Evolutionary conservation across 2,329 filamentous ascomycete species (phyloP).

Genomic region (Didymella pinodella): DNA sequence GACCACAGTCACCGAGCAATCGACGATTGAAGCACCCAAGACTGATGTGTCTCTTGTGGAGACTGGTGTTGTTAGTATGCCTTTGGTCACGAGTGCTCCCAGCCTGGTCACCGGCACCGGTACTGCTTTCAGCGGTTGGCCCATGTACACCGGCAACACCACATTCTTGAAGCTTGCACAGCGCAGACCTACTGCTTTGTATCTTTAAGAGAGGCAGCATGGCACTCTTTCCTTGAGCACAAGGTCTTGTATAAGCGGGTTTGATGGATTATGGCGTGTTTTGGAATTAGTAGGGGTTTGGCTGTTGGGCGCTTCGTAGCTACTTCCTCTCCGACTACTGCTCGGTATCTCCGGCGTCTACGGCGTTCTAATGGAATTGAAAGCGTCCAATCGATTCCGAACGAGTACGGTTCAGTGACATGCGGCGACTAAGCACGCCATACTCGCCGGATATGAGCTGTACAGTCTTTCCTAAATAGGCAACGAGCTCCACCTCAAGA

Average conservation of each 20-base stretch:
- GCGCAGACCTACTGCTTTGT: conserved; percentile 21
- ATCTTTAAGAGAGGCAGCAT: neutral
- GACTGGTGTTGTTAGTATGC: conserved; percentile 17
- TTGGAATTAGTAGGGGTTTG: neutral
- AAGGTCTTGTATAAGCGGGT: neutral
- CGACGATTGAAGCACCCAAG: conserved; percentile 5
- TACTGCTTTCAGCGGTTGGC: conserved; percentile 21
- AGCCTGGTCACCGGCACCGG: conserved; percentile 16
- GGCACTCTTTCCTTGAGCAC: neutral
- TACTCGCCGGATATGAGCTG: conserved; percentile 14
- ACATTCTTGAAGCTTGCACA: conserved; percentile 26
- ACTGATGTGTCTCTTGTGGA: conserved; percentile 6
- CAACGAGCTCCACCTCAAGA: conserved; percentile 10
- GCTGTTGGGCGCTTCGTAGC: neutral
- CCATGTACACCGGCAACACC: conserved; percentile 22
- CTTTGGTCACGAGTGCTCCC: conserved; percentile 16
- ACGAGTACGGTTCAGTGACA: neutral
- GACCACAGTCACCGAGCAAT: conserved; percentile 16
- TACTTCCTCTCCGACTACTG: no score
- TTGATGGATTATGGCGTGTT: neutral
- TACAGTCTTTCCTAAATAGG: conserved; percentile 10
- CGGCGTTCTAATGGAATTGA: neutral
- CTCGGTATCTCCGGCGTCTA: neutral
- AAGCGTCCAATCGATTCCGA: neutral
- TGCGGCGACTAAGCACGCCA: conserved; percentile 22